These are phyloP conservation scores for Cadophora sp. DNA, from an alignment of 2,329 filamentous ascomycete species.

Conservation along the genomic window DNA sequence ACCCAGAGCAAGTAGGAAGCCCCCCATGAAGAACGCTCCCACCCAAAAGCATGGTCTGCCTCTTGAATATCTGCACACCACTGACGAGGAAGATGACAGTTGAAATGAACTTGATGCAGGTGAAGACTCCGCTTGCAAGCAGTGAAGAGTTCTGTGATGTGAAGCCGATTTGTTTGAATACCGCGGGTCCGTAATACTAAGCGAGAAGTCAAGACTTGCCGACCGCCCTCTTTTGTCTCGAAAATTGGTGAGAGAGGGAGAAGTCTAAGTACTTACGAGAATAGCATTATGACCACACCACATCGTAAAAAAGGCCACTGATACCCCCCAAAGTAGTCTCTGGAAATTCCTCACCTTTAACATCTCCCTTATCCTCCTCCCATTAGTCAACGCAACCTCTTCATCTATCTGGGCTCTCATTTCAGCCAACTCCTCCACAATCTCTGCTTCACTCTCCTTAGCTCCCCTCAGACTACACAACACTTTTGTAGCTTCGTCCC, in stretches of 20 bases:
- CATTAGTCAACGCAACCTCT: conserved; percentile 52
- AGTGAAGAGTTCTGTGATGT: conserved; percentile 22
- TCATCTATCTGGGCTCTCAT: conserved; percentile 55
- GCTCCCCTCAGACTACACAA: conserved; percentile 60
- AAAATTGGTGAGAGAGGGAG: too few relatives aligned
- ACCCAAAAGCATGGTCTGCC: conserved; percentile 53
- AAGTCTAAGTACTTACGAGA: conserved; percentile 2
- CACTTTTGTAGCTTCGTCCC: conserved; percentile 50
- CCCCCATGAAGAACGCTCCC: conserved; percentile 56
- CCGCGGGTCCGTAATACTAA: conserved; percentile 29
- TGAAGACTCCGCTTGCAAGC: conserved; percentile 27
- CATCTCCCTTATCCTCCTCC: conserved; percentile 54
- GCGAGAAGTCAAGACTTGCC: neutral
- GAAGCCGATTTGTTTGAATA: conserved; percentile 28
- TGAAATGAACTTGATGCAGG: conserved; percentile 21
- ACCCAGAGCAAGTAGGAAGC: conserved; percentile 58
- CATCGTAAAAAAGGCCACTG: conserved; percentile 48
- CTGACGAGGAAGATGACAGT: conserved; percentile 22
- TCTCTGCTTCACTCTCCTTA: conserved; percentile 45
- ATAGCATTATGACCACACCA: conserved; percentile 31
- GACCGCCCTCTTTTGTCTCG: too few relatives aligned
- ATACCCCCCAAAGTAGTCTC: conserved; percentile 10
- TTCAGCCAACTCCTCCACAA: conserved; percentile 48
- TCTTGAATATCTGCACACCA: conserved; percentile 53
- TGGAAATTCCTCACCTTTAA: conserved; percentile 45